Base-by-base conservation (phyloP, 2,329 filamentous ascomycete genomes). In the Cadophora sp. region DNA sequence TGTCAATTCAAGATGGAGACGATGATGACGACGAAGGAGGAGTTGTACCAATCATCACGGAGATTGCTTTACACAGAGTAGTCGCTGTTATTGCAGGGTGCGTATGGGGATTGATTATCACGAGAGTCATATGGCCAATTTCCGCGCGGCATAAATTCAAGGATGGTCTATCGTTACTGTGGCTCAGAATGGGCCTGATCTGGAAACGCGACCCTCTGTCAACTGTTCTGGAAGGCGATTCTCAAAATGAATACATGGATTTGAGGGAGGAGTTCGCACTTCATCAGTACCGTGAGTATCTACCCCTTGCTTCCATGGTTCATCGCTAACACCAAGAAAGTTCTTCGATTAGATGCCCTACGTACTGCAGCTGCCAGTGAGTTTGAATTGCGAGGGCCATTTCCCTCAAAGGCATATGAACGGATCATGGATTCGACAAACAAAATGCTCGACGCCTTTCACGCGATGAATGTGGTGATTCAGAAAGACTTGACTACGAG, bases 181-280 rank as follows among this genome's bases (percentile, higher is more conserved):
- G 96, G 87, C 85, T 99, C 7, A 92, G 97, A 68, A 62, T 99
- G 89, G 93, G 94, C 19, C 85, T 99, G 40, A 94, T 98, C 72
- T 99, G 96, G 96, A 97, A 95, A 81, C 89, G 94, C 55, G 95
- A 97, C 9, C 96, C 96, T 0, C 83, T 99, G 27, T 91, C 92
- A 4, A 88, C 90, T 7, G 85, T 97, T 65, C 82, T 89, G 0
- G 85, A 89, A 56, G 88, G 85, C 68, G 82, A 83, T 4, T 81
- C 85, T 43, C 77, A 79, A n/a, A 75, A 82, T 65, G 87, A 89
- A 6, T 98, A 97, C 78, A 94, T 97, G 86, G 91, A 91, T 70
- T 87, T 94, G n/a, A 88, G 90, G 43, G 96, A 98, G 79, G 94
- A 97, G 77, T 87, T 92, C 4, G 91, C 94, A 51, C 86, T 99